Percentiles rank a stretch among this genome's conserved stretches.
Evolutionary conservation across 306 rosid species (phyloP).

Genomic region (Leucaena leucocephala): DNA sequence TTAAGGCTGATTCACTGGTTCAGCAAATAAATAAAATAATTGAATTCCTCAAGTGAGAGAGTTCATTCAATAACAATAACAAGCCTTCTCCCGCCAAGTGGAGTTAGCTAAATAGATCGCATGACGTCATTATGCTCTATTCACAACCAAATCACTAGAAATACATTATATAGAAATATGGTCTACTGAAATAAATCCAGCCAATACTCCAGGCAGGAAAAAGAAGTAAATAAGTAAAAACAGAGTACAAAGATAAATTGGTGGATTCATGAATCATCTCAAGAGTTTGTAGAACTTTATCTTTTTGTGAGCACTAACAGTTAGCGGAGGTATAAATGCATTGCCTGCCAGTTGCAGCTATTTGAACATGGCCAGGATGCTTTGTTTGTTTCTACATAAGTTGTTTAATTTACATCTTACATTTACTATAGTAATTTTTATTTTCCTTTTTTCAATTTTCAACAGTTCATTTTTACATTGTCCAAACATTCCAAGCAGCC

Average conservation of each 20-base stretch:
- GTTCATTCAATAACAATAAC: background rate
- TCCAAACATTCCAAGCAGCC: background rate
- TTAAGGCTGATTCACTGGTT: slow-evolving; percentile 10
- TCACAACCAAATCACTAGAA: background rate
- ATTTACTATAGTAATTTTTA: slow-evolving; percentile 14
- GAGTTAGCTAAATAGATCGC: too few species aligned
- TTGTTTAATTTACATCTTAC: slow-evolving; percentile 1
- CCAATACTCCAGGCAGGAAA: slow-evolving; percentile 18
- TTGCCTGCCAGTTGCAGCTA: slow-evolving; percentile 22
- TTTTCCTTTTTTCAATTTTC: background rate
- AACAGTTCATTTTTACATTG: slow-evolving; percentile 2
- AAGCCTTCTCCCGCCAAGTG: too few species aligned
- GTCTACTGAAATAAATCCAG: background rate
- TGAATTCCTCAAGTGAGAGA: background rate
- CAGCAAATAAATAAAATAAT: slow-evolving; percentile 32
- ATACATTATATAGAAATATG: background rate
- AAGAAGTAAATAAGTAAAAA: background rate
- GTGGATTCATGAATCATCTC: slow-evolving; percentile 29
- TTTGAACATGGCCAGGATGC: background rate
- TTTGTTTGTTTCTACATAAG: slow-evolving; percentile 23
- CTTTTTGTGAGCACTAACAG: slow-evolving; percentile 30
- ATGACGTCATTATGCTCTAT: too few species aligned
- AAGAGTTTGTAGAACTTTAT: slow-evolving; percentile 30
- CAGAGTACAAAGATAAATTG: background rate
- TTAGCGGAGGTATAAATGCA: background rate